These are phyloP conservation scores for Stellera chamaejasme DNA, from an alignment of 345 rosid genomes.

Conservation along the genomic window DNA sequence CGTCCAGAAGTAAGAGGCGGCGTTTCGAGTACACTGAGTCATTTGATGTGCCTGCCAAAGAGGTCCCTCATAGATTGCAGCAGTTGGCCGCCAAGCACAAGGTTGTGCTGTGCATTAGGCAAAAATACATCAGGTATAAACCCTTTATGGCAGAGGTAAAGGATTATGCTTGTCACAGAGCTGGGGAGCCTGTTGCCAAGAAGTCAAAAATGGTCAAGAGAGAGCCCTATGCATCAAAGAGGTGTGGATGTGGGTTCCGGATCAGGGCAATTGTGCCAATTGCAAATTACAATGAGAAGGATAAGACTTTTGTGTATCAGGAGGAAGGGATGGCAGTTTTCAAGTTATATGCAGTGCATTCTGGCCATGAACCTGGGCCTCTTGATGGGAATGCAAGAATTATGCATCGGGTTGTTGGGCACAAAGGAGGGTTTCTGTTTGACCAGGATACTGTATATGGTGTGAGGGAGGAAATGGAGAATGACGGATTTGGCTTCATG, in stretches of 20 bases:
- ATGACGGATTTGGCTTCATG: conserved; percentile 51
- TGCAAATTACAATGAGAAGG: conserved; percentile 89
- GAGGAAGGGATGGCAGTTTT: conserved; percentile 95
- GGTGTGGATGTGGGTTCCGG: conserved; percentile 95
- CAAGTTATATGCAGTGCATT: conserved; percentile 90
- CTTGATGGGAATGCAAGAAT: conserved; percentile 96
- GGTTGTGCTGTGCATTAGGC: conserved; percentile 97
- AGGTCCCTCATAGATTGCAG: conserved; percentile 76
- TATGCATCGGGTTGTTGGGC: conserved; percentile 95
- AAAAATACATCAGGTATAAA: conserved; percentile 93
- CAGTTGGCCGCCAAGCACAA: conserved; percentile 93
- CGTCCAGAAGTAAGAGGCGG: conserved; percentile 69
- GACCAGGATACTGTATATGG: conserved; percentile 85
- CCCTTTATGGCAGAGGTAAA: conserved; percentile 99
- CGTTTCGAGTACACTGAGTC: conserved; percentile 94
- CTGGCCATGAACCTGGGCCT: conserved; percentile 99
- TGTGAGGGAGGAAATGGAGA: conserved; percentile 70
- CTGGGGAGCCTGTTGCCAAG: conserved; percentile 86
- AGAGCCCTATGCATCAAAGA: conserved; percentile 94
- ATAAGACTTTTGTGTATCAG: conserved; percentile 85
- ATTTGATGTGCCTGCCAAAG: conserved; percentile 93
- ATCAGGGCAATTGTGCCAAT: conserved; percentile 97
- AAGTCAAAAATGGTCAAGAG: conserved; percentile 89
- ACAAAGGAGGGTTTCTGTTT: conserved; percentile 59
- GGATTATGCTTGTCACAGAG: conserved; percentile 99